phyloP scores from a whole-genome alignment of 129 eudicot genomes.

The Flaveria bidentis region DNA sequence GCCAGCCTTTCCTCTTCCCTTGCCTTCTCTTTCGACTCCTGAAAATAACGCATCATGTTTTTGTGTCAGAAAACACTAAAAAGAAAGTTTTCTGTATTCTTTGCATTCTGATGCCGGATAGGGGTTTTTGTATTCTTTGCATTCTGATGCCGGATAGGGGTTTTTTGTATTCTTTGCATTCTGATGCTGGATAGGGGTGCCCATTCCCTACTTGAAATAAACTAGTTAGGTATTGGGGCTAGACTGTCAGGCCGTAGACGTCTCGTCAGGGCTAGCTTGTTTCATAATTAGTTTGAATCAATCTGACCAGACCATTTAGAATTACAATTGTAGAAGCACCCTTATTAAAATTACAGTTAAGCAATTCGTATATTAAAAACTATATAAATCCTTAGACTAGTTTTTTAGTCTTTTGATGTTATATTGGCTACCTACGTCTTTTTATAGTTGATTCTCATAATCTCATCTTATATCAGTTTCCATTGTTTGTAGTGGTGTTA shows the following conservation, averaged over 20 bases:
- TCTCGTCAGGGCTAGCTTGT: not conserved
- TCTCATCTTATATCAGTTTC: not conserved
- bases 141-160: too few relatives aligned
- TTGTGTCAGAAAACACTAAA: not conserved
- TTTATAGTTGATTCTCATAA: not conserved
- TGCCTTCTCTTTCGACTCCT: slow-evolving; percentile 94
- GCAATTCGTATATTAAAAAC: too few relatives aligned
- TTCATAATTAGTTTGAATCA: not conserved
- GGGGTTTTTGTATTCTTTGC: not conserved
- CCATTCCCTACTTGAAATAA: not conserved
- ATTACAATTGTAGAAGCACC: not conserved
- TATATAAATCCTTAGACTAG: too few relatives aligned
- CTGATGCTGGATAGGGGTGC: not conserved
- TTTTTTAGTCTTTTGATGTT: not conserved
- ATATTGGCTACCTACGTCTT: not conserved
- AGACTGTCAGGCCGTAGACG: not conserved
- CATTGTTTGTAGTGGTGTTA: not conserved
- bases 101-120: not conserved
- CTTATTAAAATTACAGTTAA: not conserved
- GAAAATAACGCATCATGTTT: slow-evolving; percentile 17
- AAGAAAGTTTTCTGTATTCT: not conserved
- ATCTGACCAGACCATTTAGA: not conserved
- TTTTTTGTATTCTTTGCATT: not conserved
- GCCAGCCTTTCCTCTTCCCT: slow-evolving; percentile 84
- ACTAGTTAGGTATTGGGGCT: not conserved